Conservation (phyloP, 805 yeast species). For the Sungouiozyma intestinalis region DNA sequence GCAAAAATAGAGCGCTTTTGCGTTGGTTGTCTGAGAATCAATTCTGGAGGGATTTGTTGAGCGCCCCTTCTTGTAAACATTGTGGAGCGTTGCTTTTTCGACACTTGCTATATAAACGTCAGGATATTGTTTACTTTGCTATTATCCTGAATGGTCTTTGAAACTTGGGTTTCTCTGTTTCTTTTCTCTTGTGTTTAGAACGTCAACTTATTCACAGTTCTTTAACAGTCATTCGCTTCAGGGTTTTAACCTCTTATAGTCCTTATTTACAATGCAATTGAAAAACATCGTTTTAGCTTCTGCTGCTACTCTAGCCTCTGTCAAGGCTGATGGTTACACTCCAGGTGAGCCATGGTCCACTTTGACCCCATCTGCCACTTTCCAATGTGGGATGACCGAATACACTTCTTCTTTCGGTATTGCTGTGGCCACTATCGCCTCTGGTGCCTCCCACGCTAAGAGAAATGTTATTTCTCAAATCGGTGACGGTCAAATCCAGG, state of each 20-base stretch:
- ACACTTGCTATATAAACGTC: too few species aligned
- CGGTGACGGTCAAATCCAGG: conserved; percentile 46
- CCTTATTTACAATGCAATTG: conserved; percentile 17
- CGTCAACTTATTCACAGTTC: background rate
- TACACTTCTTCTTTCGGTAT: conserved; percentile 55
- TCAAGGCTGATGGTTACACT: conserved; percentile 10
- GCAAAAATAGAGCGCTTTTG: background rate
- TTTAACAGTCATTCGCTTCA: background rate
- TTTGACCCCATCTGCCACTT: conserved; percentile 51
- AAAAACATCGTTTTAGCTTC: conserved; percentile 13
- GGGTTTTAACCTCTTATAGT: conserved; percentile 1
- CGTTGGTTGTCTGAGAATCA: too few species aligned
- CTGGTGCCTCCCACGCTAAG: conserved; percentile 23
- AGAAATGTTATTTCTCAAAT: conserved; percentile 44
- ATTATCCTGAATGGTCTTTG: too few species aligned
- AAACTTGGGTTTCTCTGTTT: too few species aligned
- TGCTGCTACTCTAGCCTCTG: conserved; percentile 12
- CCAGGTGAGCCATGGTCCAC: conserved; percentile 44
- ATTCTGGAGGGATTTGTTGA: background rate
- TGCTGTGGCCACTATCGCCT: conserved; percentile 35
- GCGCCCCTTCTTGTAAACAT: too few species aligned
- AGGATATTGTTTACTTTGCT: too few species aligned
- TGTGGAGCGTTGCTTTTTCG: too few species aligned
- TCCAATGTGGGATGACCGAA: conserved; percentile 46
- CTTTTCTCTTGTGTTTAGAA: background rate